Base-by-base conservation (phyloP, 1,284 basidiomycete species). In the Cerrena zonata region DNA sequence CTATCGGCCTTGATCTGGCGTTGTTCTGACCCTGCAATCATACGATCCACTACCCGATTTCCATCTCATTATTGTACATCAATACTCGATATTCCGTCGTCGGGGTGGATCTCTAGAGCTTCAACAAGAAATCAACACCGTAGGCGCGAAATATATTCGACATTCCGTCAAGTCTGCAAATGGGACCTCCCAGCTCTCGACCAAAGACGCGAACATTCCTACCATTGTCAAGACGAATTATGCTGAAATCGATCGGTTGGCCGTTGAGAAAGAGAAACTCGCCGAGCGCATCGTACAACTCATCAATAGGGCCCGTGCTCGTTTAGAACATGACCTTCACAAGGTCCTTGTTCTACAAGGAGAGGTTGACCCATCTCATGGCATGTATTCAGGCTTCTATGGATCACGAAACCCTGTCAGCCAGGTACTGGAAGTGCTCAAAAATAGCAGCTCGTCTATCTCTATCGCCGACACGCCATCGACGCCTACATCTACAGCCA, bases 321-420 rank as follows among this genome's bases (percentile, higher is more conserved):
- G 80, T 24, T 65, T 85, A 25, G 79, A 82, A 45, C 65, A 75
- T 44, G 82, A 86, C 58, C 65, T 85, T 5, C 68, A 66, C 7
- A 72, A 71, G 40, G 78, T 84, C 10, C 69, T 79, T 19, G 64
- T 74, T 13, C 62, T 82, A 18, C 79, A 82, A 58, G 82, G 82
- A 21, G 79, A 80, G 51, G 57, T 66, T 1, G 68, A 73, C 10
- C 66, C 69, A 13, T 64, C 66, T 59, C 65, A 56, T 41, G 53
- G 61, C 23, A 56, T 53, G 11, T 7, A 3, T n/a, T 61, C 57
- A 34, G 53, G 57, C 36, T 54, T 51, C 53, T 61, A 49, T 53
- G 65, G 56, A 50, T 66, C 61, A 24, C 63, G 72, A 41, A 76
- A 68, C 52, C 68, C 78, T 1, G 71, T 71, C 19, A 66, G 69